phyloP scores from a whole-genome alignment of 2,329 filamentous ascomycete species.

The Fusarium incarnatum region DNA sequence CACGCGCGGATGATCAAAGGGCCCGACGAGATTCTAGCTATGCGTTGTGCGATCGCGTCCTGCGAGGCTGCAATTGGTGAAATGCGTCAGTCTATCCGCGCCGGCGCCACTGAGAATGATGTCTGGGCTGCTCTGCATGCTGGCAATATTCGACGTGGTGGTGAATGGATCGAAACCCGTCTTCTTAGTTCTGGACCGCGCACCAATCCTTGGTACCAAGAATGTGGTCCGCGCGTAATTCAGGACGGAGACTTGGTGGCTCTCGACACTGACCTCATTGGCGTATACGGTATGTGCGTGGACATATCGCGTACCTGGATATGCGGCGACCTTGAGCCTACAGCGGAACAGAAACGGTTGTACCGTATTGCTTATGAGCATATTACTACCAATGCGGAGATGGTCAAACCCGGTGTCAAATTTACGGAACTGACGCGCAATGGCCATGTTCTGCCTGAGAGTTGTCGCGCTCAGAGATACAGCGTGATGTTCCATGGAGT shows the following conservation, averaged over 20 bases:
- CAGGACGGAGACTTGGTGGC: neutral
- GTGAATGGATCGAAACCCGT: neutral
- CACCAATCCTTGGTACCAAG: conserved; percentile 3
- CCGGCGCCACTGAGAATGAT: neutral
- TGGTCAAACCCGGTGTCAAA: neutral
- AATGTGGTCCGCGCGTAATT: neutral
- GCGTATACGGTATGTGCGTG: neutral
- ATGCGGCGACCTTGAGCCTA: neutral
- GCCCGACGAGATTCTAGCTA: neutral
- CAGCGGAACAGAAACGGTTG: neutral
- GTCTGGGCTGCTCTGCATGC: neutral
- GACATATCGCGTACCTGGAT: conserved; percentile 1
- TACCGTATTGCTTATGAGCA: neutral
- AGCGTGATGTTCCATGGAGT: neutral
- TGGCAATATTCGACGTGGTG: neutral
- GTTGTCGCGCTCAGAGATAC: neutral
- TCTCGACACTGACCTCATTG: neutral
- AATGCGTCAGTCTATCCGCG: neutral
- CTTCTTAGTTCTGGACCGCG: neutral
- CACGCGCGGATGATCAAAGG: conserved; percentile 1
- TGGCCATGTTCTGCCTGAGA: neutral
- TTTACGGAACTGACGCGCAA: neutral
- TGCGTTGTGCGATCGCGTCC: neutral
- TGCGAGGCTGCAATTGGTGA: neutral
- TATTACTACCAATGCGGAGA: neutral